Percentiles rank a stretch among this genome's conserved stretches.
These are phyloP conservation scores for Acanthamoeba rhysodes DNA, from an alignment of 208 protist genomes.

Conservation along the genomic window DNA sequence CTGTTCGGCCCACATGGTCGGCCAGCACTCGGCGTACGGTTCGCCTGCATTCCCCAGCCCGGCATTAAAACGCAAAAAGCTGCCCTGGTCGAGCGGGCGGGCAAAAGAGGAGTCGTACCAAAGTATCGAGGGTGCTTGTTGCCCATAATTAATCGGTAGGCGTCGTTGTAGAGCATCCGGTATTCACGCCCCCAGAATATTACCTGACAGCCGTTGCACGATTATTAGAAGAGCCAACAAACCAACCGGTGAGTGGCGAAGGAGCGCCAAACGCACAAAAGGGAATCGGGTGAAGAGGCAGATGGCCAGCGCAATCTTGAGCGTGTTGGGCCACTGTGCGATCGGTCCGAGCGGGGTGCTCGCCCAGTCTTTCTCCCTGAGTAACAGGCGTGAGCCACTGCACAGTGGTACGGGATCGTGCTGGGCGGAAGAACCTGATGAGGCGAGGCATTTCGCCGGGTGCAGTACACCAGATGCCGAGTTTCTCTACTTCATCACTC, in stretches of 20 bases:
- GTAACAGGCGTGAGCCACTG: background rate
- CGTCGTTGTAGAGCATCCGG: slow-evolving; percentile 54
- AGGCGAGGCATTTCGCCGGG: slow-evolving; percentile 39
- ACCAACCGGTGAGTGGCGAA: background rate
- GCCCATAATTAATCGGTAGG: slow-evolving; percentile 53
- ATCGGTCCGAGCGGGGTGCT: slow-evolving; percentile 16
- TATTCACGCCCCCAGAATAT: slow-evolving; percentile 43
- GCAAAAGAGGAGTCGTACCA: background rate
- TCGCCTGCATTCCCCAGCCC: background rate
- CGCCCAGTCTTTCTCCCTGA: slow-evolving; percentile 45
- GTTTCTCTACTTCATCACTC: background rate
- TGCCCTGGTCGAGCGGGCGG: background rate
- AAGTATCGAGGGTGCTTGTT: slow-evolving; percentile 63
- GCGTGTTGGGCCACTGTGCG: slow-evolving; percentile 14
- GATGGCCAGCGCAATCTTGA: slow-evolving; percentile 26
- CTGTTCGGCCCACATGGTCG: slow-evolving; percentile 60
- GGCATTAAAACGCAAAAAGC: background rate
- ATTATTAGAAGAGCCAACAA: background rate
- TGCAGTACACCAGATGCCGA: slow-evolving; percentile 37
- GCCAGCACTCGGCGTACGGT: slow-evolving; percentile 41
- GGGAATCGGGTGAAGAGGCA: slow-evolving; percentile 60
- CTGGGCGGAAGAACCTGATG: background rate
- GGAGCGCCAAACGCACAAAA: background rate
- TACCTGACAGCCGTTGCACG: background rate
- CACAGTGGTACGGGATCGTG: too few species aligned